Evolutionary conservation across 2,329 filamentous ascomycete genomes (phyloP).

Genomic region (Myotisia sp.): DNA sequence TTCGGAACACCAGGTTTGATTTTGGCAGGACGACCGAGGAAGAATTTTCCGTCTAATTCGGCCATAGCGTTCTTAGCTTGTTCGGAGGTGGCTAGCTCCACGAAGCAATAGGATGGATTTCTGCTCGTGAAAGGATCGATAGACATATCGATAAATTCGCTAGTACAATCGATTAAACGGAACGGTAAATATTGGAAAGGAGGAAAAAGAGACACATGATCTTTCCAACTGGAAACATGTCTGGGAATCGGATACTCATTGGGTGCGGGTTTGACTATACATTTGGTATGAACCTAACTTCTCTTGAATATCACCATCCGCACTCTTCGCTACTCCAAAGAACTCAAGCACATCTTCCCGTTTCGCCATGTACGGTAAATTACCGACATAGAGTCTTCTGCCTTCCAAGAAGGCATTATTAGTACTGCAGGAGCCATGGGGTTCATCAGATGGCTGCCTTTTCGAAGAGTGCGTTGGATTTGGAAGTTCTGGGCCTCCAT

Average conservation of each 20-base stretch:
- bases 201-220: not conserved
- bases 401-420: constrained; percentile 29
- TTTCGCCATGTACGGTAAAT: constrained; percentile 42
- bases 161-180: constrained; percentile 13
- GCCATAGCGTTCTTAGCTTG: constrained; percentile 45
- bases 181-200: not conserved
- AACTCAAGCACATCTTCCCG: constrained; percentile 36
- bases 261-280: too few relatives aligned
- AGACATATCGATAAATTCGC: constrained; percentile 51
- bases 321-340: constrained; percentile 20
- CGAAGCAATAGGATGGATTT: constrained; percentile 63
- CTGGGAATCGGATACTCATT: too few relatives aligned
- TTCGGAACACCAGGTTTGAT: constrained; percentile 52
- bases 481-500: too few relatives aligned
- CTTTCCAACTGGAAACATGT: not conserved
- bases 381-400: constrained; percentile 40
- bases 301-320: constrained; percentile 16
- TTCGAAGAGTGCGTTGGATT: too few relatives aligned
- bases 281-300: constrained; percentile 22
- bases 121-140: constrained; percentile 53
- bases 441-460: too few relatives aligned
- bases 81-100: constrained; percentile 47
- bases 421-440: too few relatives aligned
- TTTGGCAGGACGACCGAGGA: constrained; percentile 47
- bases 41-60: constrained; percentile 39